Evolutionary conservation across 2,329 filamentous ascomycete species (phyloP), one percentile per base, ranked within the genome.

Genomic region (Fusarium pseudonygamai): DNA sequence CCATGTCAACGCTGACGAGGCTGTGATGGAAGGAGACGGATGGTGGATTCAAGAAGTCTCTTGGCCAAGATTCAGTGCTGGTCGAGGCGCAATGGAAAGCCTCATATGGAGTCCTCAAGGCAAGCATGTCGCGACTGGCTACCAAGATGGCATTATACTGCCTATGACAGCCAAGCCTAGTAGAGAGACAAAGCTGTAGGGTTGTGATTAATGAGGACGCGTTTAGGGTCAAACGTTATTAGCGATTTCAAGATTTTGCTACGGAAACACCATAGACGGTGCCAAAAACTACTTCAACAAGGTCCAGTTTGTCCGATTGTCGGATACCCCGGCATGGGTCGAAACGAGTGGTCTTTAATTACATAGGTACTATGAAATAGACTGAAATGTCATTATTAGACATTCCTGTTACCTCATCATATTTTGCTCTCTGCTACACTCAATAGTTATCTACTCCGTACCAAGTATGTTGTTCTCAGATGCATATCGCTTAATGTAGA

Each of bases 41-140:
- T 89, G 87, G 87, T 89, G 87, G 87, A 76, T 89, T 22, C 86
- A 88, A 75, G 87, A 89, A 75, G 81, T 82, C 3, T 82, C 75
- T 37, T 89, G 87, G 76, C 85, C 87, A 7, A 79, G 87, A 28
- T 80, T 84, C 7, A 84, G 80, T 28, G 83, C 84, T 6, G 86
- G 86, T 1, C 80, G 87, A 46, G 85, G 82, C 5, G 82, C 86
- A 53, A 78, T 89, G 67, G 81, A 85, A 77, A 84, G 82, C 60
- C 86, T 85, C 79, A 84, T 88, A 37, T 89, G 87, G 87, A 89
- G 87, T 66, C 87, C 87, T 0, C 72, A 78, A 6, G 87, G 87
- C 6, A 81, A 84, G 28, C 87, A 89, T 72, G 84, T 89, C 4
- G 87, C 87, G 10, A 88, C 85, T 2, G 86, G 85, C 50, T 88